These are phyloP conservation scores for Solanum lycopersicoides DNA, from an alignment of 257 asterid species.

Conservation along the genomic window DNA sequence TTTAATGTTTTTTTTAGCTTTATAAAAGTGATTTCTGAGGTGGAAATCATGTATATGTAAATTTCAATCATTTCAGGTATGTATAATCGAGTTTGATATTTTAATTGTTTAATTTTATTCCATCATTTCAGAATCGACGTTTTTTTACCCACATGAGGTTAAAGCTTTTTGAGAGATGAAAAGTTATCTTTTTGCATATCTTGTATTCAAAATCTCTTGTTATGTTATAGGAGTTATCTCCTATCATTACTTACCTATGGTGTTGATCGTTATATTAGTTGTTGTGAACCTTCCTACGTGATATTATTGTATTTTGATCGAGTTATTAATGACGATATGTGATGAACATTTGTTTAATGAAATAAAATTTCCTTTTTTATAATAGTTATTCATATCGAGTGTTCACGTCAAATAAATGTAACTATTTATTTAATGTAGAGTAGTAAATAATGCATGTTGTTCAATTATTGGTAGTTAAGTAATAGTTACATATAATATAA, in stretches of 20 bases:
- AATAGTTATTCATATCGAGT: too few relatives aligned
- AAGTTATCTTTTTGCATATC: too few relatives aligned
- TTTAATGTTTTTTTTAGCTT: background rate
- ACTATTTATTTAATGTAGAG: background rate
- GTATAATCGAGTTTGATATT: background rate
- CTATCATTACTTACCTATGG: too few relatives aligned
- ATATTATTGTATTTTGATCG: background rate
- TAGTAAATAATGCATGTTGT: background rate
- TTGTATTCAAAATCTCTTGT: too few relatives aligned
- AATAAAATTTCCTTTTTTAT: background rate
- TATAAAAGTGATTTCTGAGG: background rate
- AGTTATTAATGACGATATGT: background rate
- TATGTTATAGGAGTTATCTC: too few relatives aligned
- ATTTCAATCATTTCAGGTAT: background rate
- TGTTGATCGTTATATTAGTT: too few relatives aligned
- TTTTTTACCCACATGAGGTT: too few relatives aligned
- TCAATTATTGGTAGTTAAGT: too few relatives aligned
- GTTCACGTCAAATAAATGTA: background rate
- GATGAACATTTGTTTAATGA: background rate
- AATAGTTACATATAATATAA: too few relatives aligned
- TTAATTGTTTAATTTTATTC: background rate
- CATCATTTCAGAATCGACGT: too few relatives aligned
- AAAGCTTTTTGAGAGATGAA: too few relatives aligned
- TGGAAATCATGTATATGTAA: background rate
- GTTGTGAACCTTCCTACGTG: background rate